Percentiles rank a stretch among this genome's conserved stretches.
These are phyloP conservation scores for Emergomyces orientalis DNA, from an alignment of 2,329 filamentous ascomycete genomes.

Conservation along the genomic window DNA sequence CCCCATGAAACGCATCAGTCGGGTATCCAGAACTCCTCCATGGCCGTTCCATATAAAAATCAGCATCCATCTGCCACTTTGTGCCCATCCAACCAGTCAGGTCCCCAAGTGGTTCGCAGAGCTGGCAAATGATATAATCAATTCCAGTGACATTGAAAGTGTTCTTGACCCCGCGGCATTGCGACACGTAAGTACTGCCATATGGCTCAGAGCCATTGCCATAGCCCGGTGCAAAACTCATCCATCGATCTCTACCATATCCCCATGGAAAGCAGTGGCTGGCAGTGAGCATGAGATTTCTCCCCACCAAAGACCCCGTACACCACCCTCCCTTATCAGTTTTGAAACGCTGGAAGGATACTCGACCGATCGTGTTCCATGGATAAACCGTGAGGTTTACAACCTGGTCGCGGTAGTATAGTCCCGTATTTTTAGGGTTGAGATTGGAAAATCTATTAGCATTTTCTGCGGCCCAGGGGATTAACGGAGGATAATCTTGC, in stretches of 20 bases:
- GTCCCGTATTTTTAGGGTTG: constrained; percentile 9
- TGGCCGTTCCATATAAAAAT: constrained; percentile 11
- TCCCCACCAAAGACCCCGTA: constrained; percentile 18
- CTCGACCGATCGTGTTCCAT: constrained; percentile 19
- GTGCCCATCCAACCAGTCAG: constrained; percentile 21
- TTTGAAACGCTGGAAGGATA: constrained; percentile 17
- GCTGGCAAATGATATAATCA: constrained; percentile 19
- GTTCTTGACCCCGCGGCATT: constrained; percentile 19
- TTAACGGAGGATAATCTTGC: neutral
- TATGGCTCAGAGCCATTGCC: constrained; percentile 17
- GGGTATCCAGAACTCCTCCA: constrained; percentile 21
- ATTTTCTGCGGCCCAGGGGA: constrained; percentile 9
- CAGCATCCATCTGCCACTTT: constrained; percentile 16
- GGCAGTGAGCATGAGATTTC: constrained; percentile 19
- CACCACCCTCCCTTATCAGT: constrained; percentile 19
- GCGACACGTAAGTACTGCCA: constrained; percentile 18
- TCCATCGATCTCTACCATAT: constrained; percentile 16
- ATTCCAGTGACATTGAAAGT: constrained; percentile 20
- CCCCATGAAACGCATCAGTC: constrained; percentile 15
- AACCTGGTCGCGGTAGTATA: constrained; percentile 15
- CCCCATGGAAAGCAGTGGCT: constrained; percentile 21
- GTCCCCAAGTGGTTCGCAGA: constrained; percentile 19
- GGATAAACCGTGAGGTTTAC: constrained; percentile 15
- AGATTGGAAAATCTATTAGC: constrained; percentile 6
- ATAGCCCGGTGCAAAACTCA: constrained; percentile 18